Base-by-base conservation (phyloP, 208 protist species). In the Wallacemonas sp. region DNA sequence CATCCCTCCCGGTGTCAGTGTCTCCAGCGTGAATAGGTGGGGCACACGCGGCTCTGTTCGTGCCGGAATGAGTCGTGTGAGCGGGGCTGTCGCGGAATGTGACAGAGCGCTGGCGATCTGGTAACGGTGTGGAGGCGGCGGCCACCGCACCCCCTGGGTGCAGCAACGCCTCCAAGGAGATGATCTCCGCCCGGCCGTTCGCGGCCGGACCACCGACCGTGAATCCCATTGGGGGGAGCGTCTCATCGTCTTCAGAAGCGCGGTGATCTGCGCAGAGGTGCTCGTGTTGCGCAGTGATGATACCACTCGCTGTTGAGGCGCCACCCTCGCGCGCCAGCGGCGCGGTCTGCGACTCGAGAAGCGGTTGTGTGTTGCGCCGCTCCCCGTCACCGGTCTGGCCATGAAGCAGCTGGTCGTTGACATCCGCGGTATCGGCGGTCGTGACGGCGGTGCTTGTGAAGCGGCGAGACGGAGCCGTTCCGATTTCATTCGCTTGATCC, bases 371-470 rank as follows among this genome's bases (percentile, higher is more conserved):
- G 56, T 33, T 46, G 31, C 41, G 34, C 3, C 56, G 56, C 38
- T 44, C 19, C 38, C 24, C 24, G 36, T 47, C 22, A 24, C 9
- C 28, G n/a, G n/a, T n/a, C n/a, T n/a, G n/a, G n/a, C n/a, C n/a
- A n/a, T n/a, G n/a, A n/a, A n/a, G n/a, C n/a, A n/a, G n/a, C n/a
- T n/a, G n/a, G n/a, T n/a, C n/a, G n/a, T n/a, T n/a, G n/a, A n/a
- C n/a, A n/a, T n/a, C n/a, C n/a, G n/a, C n/a, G n/a, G n/a, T n/a
- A n/a, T 61, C 54, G 34, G 15, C n/a, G 21, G 39, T 15, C 6
- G 26, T 34, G 19, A 34, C 26, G 19, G 34, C 14, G 26, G 56
- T 62, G 56, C 56, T 62, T 22, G 56, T 62, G 56, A 62, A 62
- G 39, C 56, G 56, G 15, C 21, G 41, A 26, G 36, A 33, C 36